Evolutionary conservation across 1,139 yeast genomes (phyloP), one percentile per base, ranked within the genome.

Genomic region (Saccharomyces hybrid): DNA sequence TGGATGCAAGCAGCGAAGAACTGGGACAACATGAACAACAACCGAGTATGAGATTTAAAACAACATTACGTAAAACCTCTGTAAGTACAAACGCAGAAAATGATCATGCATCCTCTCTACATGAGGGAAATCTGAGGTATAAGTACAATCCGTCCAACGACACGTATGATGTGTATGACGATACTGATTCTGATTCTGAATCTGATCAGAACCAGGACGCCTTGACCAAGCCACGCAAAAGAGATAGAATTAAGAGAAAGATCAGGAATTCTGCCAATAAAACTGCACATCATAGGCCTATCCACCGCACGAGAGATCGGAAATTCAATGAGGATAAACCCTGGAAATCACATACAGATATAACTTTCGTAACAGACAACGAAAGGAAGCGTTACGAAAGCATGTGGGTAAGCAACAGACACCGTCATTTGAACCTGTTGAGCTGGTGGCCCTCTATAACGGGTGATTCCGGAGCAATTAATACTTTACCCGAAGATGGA

Each of bases 321-420:
- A 70, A 75, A 48, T 90, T 91, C 70, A 86, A 91, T 66, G 96
- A 87, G 63, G 88, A 87, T 59, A 90, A 90, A 69, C 98, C 98
- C 0, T 91, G 98, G 98, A 91, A 91, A 64, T 84, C 88, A 65
- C 96, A 88, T 67, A 75, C 74, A 47, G 87, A 83, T 58, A 75
- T 83, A n/a, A 75, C 75, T 49, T 75, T 73, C 51, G 76, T 89
- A n/a, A 78, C 87, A 0, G 89, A 84, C 26, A 78, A 75, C 44
- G 97, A 91, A 67, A 76, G 87, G 57, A 89, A 89, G 64, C 73
- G 97, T 53, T 91, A 90, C 68, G 97, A 89, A 69, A 95, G 96
- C 20, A 78, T 91, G 26, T 91, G 96, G 96, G 95, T 85, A 0
- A 83, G 96, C 50, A 91, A 91, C 65, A 81, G 80, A 57, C 95